These are phyloP conservation scores for Candida insectorum DNA, from an alignment of 805 yeast genomes.

Conservation along the genomic window DNA sequence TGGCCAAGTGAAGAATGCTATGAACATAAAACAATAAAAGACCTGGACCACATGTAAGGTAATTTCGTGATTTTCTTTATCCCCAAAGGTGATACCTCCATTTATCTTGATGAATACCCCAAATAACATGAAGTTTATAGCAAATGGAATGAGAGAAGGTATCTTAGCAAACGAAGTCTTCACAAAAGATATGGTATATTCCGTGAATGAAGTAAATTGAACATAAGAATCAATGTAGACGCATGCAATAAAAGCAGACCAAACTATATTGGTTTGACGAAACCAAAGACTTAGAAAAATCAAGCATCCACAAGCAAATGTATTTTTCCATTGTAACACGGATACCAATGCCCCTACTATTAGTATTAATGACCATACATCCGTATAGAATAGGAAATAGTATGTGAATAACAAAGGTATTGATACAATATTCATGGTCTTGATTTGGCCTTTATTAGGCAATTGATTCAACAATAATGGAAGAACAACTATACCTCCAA, in stretches of 20 bases:
- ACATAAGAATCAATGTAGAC: constrained; percentile 49
- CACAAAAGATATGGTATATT: constrained; percentile 19
- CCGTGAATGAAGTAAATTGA: constrained; percentile 11
- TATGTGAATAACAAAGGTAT: constrained; percentile 75
- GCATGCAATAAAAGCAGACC: constrained; percentile 66
- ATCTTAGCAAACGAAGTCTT: constrained; percentile 19
- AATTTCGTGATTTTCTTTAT: constrained; percentile 76
- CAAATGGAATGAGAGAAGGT: constrained; percentile 45
- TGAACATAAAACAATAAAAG: constrained; percentile 70
- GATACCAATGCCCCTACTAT: constrained; percentile 50
- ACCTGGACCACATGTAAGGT: constrained; percentile 76
- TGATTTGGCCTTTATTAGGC: constrained; percentile 15
- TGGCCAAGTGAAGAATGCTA: constrained; percentile 67
- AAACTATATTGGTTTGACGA: constrained; percentile 88
- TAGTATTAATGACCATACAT: constrained; percentile 83
- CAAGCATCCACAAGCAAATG: constrained; percentile 45
- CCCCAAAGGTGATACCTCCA: constrained; percentile 89
- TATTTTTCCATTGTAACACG: background rate
- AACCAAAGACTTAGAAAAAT: constrained; percentile 67
- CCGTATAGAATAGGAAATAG: constrained; percentile 83
- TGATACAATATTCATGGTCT: constrained; percentile 31
- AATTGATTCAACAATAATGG: constrained; percentile 40
- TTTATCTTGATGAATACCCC: constrained; percentile 57
- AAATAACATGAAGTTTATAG: constrained; percentile 51
- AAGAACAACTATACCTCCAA: constrained; percentile 59